phyloP scores from a whole-genome alignment of 2,329 filamentous ascomycete genomes.

The Diaporthe citrichinensis region DNA sequence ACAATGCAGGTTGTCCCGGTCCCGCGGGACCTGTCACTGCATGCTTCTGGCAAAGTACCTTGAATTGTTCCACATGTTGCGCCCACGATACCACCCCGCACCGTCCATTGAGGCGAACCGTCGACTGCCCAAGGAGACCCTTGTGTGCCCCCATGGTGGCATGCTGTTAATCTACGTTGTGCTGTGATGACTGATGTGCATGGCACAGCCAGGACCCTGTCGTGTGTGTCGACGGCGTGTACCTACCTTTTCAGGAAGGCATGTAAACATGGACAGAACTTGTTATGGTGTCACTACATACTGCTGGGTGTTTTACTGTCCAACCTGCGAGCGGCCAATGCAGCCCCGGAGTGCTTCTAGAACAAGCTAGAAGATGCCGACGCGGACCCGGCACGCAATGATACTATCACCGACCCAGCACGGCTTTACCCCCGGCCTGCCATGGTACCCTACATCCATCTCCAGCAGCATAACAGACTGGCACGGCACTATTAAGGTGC shows the following conservation, averaged over 20 bases:
- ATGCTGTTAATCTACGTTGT: background rate
- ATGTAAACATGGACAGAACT: conserved; percentile 1
- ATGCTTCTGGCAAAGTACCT: background rate
- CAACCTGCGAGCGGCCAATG: background rate
- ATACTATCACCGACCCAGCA: background rate
- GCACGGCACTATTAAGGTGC: background rate
- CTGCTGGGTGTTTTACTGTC: background rate
- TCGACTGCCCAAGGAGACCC: no score
- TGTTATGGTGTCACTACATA: background rate
- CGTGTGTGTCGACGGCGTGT: conserved; percentile 6
- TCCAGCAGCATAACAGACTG: background rate
- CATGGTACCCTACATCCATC: background rate
- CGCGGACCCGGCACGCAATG: background rate
- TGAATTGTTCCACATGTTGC: background rate
- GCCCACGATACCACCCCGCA: background rate
- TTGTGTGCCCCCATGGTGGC: background rate
- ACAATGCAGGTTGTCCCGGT: background rate
- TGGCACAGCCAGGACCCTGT: background rate
- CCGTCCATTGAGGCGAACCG: background rate
- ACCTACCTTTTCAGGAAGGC: conserved; percentile 12
- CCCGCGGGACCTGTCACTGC: background rate
- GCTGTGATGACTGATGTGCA: background rate
- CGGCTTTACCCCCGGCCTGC: background rate
- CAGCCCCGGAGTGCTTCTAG: background rate
- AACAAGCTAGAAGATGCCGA: conserved; percentile 13